Percentiles rank a stretch among this genome's conserved stretches.
Evolutionary conservation across 768 basidiomycete species (phyloP).

Genomic region (Collybia nuda): DNA sequence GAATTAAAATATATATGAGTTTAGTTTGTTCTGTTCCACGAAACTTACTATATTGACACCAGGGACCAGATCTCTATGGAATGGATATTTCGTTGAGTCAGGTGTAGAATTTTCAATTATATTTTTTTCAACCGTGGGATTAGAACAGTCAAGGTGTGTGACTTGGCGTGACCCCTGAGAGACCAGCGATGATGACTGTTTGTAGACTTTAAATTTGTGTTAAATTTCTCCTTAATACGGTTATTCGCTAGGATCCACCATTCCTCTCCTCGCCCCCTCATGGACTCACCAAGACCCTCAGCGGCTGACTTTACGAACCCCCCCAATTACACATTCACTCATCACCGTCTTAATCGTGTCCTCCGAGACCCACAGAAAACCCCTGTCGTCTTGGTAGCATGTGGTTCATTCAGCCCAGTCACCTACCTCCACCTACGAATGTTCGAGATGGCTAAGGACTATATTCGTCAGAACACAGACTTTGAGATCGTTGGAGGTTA

Average conservation of each 20-base stretch:
- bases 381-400: constrained; percentile 94
- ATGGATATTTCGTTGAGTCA: too few relatives aligned
- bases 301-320: constrained; percentile 59
- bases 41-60: too few relatives aligned
- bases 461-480: constrained; percentile 85
- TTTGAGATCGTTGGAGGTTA: constrained; percentile 96
- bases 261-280: constrained; percentile 11
- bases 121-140: too few relatives aligned
- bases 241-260: constrained; percentile 7
- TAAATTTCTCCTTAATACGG: constrained; percentile 3
- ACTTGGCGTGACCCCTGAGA: neutral
- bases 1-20: too few relatives aligned
- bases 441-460: constrained; percentile 99
- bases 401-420: constrained; percentile 96
- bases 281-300: constrained; percentile 27
- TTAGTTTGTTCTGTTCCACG: too few relatives aligned
- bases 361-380: constrained; percentile 67
- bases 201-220: constrained; percentile 2
- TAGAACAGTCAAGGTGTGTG: neutral
- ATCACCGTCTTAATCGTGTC: constrained; percentile 56
- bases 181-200: neutral
- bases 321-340: constrained; percentile 65
- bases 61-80: too few relatives aligned
- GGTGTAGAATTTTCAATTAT: too few relatives aligned
- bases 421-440: constrained; percentile 98